Evolutionary conservation across 1,139 yeast genomes (phyloP).

Genomic region (Petasospora rhodanensis): DNA sequence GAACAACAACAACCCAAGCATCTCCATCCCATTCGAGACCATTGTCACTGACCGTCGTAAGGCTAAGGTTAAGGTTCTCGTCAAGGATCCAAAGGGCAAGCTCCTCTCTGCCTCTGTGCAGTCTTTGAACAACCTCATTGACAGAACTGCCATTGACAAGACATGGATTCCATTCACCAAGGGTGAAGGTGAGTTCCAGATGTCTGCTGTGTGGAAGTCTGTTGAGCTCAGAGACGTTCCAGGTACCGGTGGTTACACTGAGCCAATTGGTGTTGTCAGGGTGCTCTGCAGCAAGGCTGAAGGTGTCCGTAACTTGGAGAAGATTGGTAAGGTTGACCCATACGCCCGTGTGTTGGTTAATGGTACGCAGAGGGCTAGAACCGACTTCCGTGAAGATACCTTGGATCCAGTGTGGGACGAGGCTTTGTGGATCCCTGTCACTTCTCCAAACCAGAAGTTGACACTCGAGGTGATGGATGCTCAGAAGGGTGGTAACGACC

Average conservation of each 20-base stretch:
- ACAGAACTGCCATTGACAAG: constrained; percentile 72
- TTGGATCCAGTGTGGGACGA: constrained; percentile 85
- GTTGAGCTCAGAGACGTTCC: constrained; percentile 63
- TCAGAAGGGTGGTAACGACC: constrained; percentile 69
- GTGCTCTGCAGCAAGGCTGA: constrained; percentile 66
- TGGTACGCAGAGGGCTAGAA: constrained; percentile 73
- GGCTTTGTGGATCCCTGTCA: constrained; percentile 71
- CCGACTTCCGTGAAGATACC: constrained; percentile 63
- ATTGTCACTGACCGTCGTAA: constrained; percentile 72
- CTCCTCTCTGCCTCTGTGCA: constrained; percentile 59
- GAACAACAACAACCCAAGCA: constrained; percentile 63
- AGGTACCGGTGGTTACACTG: constrained; percentile 76
- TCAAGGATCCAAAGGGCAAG: constrained; percentile 62
- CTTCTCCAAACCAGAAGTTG: constrained; percentile 75
- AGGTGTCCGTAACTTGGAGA: constrained; percentile 77
- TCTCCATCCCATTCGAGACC: constrained; percentile 63
- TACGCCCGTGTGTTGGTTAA: constrained; percentile 77
- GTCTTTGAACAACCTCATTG: constrained; percentile 60
- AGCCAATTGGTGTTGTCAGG: constrained; percentile 90
- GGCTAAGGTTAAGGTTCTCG: constrained; percentile 58
- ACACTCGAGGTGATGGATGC: constrained; percentile 91
- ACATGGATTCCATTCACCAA: constrained; percentile 66
- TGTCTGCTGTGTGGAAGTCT: constrained; percentile 80
- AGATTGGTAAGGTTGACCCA: constrained; percentile 89
- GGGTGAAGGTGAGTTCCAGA: constrained; percentile 66